Conservation (phyloP, 2,329 filamentous ascomycete species). For the Leptographium radiaticola region DNA sequence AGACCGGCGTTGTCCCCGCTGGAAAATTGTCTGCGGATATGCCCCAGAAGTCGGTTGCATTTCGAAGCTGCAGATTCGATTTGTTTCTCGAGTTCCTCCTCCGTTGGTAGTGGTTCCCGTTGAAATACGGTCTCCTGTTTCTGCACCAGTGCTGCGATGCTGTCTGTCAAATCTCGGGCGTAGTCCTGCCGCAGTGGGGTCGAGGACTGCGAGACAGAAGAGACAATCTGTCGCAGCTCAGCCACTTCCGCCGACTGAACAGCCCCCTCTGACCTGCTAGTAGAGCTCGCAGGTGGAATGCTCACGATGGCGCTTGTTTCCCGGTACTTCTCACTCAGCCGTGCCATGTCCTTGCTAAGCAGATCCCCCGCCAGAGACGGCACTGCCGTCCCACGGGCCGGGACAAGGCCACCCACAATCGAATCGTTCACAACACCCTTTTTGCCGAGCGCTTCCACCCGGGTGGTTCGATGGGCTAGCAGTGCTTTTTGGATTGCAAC, state of each 20-base stretch:
- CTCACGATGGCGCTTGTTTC: no score
- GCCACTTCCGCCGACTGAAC: not conserved
- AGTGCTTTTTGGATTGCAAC: not conserved
- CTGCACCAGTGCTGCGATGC: constrained; percentile 7
- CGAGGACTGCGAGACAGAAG: constrained; percentile 14
- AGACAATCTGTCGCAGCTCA: constrained; percentile 21
- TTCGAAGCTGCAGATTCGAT: not conserved
- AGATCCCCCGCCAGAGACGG: not conserved
- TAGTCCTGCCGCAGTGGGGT: constrained; percentile 6
- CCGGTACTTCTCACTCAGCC: not conserved
- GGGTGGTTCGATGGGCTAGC: not conserved
- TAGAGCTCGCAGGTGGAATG: no score
- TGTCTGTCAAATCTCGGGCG: constrained; percentile 13
- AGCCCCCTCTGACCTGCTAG: not conserved
- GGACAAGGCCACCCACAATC: not conserved
- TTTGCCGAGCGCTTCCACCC: not conserved
- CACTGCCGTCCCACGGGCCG: not conserved
- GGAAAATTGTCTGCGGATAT: not conserved
- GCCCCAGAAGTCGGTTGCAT: not conserved
- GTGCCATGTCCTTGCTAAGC: not conserved
- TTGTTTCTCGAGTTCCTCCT: not conserved
- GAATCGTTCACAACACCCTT: no score
- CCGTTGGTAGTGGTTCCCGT: not conserved
- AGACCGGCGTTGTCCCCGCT: constrained; percentile 15
- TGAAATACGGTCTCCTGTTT: not conserved